Evolutionary conservation across 139 green algal genomes (phyloP).

Genomic region (Volvox africanus): DNA sequence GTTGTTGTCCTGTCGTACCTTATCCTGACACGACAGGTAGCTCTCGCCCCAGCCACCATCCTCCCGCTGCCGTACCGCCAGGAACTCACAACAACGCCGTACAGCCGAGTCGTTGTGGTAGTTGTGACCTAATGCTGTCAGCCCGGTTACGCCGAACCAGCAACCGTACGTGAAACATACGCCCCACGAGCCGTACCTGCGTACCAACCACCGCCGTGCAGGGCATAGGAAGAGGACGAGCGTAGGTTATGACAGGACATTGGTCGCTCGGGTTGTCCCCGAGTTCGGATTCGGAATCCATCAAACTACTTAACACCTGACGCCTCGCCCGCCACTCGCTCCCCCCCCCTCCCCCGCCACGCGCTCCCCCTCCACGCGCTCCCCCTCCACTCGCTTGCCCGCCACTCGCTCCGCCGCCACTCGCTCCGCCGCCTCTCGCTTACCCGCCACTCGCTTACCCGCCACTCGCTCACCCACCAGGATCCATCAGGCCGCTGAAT

Average conservation of each 20-base stretch:
- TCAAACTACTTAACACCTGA: no score
- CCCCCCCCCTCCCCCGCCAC: not conserved
- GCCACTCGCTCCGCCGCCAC: not conserved
- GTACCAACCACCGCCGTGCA: not conserved
- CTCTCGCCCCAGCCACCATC: slow-evolving; percentile 98
- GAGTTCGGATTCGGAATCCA: no score
- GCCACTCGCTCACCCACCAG: slow-evolving; percentile 64
- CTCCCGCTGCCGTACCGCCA: slow-evolving; percentile 88
- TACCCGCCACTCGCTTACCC: not conserved
- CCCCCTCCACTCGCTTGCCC: no score
- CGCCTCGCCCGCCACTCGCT: not conserved
- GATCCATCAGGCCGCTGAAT: slow-evolving; percentile 92
- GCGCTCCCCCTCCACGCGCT: no score
- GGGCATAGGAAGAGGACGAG: no score
- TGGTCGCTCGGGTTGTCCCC: no score
- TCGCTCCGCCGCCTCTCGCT: not conserved
- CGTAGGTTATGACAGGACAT: no score
- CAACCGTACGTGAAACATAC: slow-evolving; percentile 99
- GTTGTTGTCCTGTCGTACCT: slow-evolving; percentile 67
- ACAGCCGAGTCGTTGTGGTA: slow-evolving; percentile 68
- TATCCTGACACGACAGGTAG: slow-evolving; percentile 97
- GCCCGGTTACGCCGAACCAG: slow-evolving; percentile 94
- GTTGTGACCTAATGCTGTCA: slow-evolving; percentile 80
- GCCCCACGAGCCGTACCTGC: slow-evolving; percentile 97
- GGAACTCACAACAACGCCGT: slow-evolving; percentile 78